phyloP scores from a whole-genome alignment of 164 flowering plant genomes.

The Protea cynaroides region DNA sequence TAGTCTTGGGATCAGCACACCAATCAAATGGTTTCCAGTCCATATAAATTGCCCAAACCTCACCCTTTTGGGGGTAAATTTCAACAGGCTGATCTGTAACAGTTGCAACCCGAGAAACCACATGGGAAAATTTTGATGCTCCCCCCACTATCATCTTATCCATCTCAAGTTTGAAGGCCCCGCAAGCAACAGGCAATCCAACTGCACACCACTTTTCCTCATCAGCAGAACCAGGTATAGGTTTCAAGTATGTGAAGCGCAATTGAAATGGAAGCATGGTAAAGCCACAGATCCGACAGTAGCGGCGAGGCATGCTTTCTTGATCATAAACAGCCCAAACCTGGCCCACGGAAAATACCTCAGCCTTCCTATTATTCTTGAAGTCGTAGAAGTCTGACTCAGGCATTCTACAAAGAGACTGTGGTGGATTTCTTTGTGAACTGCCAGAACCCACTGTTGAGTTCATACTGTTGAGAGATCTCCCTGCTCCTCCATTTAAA shows the following conservation, averaged over 20 bases:
- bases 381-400: constrained; percentile 18
- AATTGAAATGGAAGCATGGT: constrained; percentile 1
- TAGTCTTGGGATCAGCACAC: constrained; percentile 12
- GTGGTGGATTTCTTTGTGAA: neutral
- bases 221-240: neutral
- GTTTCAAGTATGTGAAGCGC: constrained; percentile 2
- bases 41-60: constrained; percentile 32
- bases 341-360: constrained; percentile 14
- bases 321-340: constrained; percentile 20
- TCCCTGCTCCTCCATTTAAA: neutral
- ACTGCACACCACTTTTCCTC: constrained; percentile 6
- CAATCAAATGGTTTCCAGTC: constrained; percentile 25
- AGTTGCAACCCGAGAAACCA: neutral
- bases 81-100: constrained; percentile 13
- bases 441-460: neutral
- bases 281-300: constrained; percentile 10
- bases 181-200: constrained; percentile 8
- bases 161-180: constrained; percentile 2
- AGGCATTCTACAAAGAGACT: neutral
- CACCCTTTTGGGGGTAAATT: constrained; percentile 25
- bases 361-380: constrained; percentile 15
- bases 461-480: neutral
- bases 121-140: neutral
- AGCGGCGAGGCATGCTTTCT: constrained; percentile 9
- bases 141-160: neutral